Evolutionary conservation across 345 rosid genomes (phyloP), one percentile per base, ranked within the genome.

Genomic region (Dipteronia sinensis): DNA sequence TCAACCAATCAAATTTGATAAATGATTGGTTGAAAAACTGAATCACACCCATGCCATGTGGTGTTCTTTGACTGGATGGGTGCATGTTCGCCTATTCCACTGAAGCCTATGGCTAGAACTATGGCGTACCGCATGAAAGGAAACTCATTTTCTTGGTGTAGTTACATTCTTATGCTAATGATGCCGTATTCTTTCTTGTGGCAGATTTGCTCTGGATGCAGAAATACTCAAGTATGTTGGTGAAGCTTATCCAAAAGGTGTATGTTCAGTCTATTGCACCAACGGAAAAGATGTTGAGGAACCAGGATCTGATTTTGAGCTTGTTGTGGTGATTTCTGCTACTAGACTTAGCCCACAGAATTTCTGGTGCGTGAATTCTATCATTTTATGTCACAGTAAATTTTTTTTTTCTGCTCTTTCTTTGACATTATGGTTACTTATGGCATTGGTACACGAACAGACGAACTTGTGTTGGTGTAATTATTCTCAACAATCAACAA

Each of bases 171-270:
- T 19, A 4, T 46, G 22, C 38, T 27, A 67, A 55, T 46, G 29
- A 63, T 17, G 62, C 67, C 70, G 59, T 22, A 7, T 59, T 62
- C 78, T 80, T 76, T 34, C 44, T 31, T 58, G 25, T 87, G 83
- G 76, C 90, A 96, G 99, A 81, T 86, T 74, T 87, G 89, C 97
- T 77, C 82, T 96, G 59, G 99, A 96, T 80, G 93, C 91, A 38
- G 98, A 96, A 84, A 77, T 94, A 62, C 88, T 87, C 42, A 92
- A 86, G 85, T 96, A 96, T 82, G 95, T 86, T 62, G 89, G 86
- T 69, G 99, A 94, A 84, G 91, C 94, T 78, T 96, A 94, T 84
- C 98, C 98, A 10, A 96, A 92, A 85, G 99, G 99, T 75, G 76
- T 93, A 38, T 91, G 87, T 85, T 83, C 94, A 2, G 98, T 94